A percentile compares a stretch with the other conserved stretches of the same genome.
phyloP scores from a whole-genome alignment of 495 filamentous ascomycete genomes.

The Podospora pseudoanserina region DNA sequence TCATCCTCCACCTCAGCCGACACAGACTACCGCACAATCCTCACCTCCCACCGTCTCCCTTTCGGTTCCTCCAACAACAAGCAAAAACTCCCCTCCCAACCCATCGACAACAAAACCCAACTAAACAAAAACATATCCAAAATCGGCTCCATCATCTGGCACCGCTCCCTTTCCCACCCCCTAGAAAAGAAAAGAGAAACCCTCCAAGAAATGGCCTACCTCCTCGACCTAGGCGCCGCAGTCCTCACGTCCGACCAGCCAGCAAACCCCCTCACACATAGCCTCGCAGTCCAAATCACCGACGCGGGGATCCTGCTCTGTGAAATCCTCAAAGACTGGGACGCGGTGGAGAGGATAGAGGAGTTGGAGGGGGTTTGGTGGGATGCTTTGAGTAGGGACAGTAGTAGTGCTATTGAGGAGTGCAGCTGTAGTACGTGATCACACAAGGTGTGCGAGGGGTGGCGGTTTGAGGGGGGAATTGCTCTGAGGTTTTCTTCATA shows the following conservation, averaged over 20 bases:
- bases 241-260: neutral
- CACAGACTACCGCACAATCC: neutral
- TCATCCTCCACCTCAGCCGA: neutral
- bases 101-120: neutral
- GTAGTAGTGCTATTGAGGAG: no score
- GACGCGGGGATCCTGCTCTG: neutral
- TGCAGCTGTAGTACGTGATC: no score
- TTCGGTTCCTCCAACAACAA: neutral
- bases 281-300: neutral
- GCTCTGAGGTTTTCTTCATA: no score
- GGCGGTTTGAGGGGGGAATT: no score
- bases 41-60: neutral
- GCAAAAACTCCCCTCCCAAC: neutral
- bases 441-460: no score
- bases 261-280: neutral
- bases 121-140: neutral
- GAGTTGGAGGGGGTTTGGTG: neutral
- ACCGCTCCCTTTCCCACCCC: neutral
- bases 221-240: neutral
- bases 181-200: neutral
- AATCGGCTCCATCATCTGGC: neutral
- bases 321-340: neutral
- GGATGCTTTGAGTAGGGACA: no score
- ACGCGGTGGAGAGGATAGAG: neutral
- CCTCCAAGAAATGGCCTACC: neutral